These are phyloP conservation scores for Suillus decipiens DNA, from an alignment of 768 basidiomycete species.

Conservation along the genomic window DNA sequence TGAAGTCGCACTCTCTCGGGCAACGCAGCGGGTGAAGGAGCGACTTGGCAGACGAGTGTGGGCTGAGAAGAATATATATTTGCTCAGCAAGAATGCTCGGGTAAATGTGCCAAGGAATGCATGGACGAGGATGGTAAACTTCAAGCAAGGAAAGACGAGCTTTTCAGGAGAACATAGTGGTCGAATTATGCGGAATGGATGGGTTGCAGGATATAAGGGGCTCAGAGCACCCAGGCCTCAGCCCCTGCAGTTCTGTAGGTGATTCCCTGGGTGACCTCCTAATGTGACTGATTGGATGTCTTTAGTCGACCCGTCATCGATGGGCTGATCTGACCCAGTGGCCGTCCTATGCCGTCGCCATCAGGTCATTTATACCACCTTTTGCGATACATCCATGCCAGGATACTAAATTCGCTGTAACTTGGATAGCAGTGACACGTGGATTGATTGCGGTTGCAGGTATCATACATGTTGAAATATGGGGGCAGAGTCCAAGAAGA, in stretches of 20 bases:
- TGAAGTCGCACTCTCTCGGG: slow-evolving; percentile 50
- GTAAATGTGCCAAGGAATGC: slow-evolving; percentile 39
- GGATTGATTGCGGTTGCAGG: slow-evolving; percentile 5
- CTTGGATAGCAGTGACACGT: neutral
- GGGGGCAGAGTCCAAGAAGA: slow-evolving; percentile 15
- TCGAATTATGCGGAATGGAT: slow-evolving; percentile 3
- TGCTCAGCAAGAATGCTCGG: slow-evolving; percentile 37
- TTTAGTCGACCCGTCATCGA: slow-evolving; percentile 9
- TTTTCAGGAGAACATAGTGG: neutral
- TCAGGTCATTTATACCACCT: slow-evolving; percentile 1
- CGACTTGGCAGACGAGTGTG: slow-evolving; percentile 78
- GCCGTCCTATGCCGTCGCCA: no score
- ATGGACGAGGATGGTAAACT: slow-evolving; percentile 57
- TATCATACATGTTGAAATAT: slow-evolving; percentile 7
- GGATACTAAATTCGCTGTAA: neutral
- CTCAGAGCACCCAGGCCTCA: slow-evolving; percentile 4
- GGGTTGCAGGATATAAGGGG: slow-evolving; percentile 5
- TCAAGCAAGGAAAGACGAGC: slow-evolving; percentile 24
- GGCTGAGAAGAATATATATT: slow-evolving; percentile 56
- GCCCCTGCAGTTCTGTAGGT: slow-evolving; percentile 6
- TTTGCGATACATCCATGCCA: neutral
- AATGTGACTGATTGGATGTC: neutral
- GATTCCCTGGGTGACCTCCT: neutral
- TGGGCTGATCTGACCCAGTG: neutral
- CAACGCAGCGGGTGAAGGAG: slow-evolving; percentile 67